phyloP scores from a whole-genome alignment of 495 filamentous ascomycete genomes.

The Pyrenopolyporus hunteri region DNA sequence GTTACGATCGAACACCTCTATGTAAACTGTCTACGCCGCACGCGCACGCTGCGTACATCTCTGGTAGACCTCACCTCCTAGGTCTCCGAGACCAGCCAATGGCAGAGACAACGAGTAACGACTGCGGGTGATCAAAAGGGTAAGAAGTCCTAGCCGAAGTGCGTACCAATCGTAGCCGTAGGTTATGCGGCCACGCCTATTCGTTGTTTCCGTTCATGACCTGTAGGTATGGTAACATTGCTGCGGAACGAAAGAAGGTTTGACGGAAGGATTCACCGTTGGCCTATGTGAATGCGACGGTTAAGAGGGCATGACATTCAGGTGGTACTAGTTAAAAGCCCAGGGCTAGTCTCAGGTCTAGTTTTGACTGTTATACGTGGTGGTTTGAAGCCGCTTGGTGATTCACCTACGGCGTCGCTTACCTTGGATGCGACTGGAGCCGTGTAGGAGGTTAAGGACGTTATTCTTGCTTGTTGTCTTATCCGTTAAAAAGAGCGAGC shows the following conservation, averaged over 20 bases:
- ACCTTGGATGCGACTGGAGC: not conserved
- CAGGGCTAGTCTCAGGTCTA: too few relatives aligned
- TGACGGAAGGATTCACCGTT: constrained; percentile 32
- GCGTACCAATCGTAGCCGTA: constrained; percentile 25
- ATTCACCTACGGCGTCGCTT: not conserved
- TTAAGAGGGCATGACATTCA: not conserved
- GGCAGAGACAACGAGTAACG: constrained; percentile 14
- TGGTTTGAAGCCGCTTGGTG: constrained; percentile 8
- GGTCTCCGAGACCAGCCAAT: constrained; percentile 20
- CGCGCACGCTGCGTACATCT: constrained; percentile 21
- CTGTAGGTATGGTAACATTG: constrained; percentile 40
- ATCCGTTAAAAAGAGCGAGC: too few relatives aligned
- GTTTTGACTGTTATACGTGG: constrained; percentile 7
- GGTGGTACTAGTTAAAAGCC: too few relatives aligned
- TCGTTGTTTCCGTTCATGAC: constrained; percentile 24
- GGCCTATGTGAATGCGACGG: constrained; percentile 20
- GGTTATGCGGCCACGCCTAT: constrained; percentile 34
- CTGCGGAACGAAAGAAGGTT: constrained; percentile 24
- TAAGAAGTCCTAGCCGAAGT: constrained; percentile 34
- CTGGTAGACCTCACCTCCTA: constrained; percentile 22
- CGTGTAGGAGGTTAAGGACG: too few relatives aligned
- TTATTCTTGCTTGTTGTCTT: too few relatives aligned
- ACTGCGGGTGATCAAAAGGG: constrained; percentile 28
- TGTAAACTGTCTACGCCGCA: constrained; percentile 20
- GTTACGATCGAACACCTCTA: constrained; percentile 11